Conservation (phyloP, 164 flowering plant species). For the Vitis amurensis region DNA sequence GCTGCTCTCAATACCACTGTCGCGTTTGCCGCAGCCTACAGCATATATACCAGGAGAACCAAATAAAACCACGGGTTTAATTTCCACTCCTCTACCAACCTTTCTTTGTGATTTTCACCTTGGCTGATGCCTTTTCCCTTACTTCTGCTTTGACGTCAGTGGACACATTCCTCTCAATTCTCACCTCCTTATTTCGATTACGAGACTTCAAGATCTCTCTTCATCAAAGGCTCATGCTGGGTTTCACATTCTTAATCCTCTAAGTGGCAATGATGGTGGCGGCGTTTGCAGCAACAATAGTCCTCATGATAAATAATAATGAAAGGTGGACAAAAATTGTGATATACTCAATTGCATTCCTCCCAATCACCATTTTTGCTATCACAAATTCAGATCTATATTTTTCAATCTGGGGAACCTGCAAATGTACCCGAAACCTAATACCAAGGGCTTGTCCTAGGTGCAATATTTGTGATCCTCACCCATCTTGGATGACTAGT, state of each 20-base stretch:
- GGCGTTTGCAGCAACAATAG: slow-evolving; percentile 13
- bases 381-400: slow-evolving; percentile 12
- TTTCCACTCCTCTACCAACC: neutral
- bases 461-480: neutral
- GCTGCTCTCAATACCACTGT: slow-evolving; percentile 25
- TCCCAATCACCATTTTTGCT: slow-evolving; percentile 1
- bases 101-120: slow-evolving; percentile 13
- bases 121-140: slow-evolving; percentile 17
- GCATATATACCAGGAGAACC: slow-evolving; percentile 24
- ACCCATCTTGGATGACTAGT: too few species aligned
- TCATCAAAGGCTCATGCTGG: slow-evolving; percentile 8
- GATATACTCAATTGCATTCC: neutral
- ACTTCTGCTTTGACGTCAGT: slow-evolving; percentile 12
- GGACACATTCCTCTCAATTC: slow-evolving; percentile 15
- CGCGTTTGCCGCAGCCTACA: slow-evolving; percentile 28
- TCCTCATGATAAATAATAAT: slow-evolving; percentile 4
- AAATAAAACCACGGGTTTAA: slow-evolving; percentile 5
- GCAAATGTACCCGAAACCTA: neutral
- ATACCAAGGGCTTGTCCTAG: neutral
- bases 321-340: neutral
- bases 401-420: neutral
- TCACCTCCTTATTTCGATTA: slow-evolving; percentile 5
- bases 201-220: slow-evolving; percentile 7
- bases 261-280: slow-evolving; percentile 2
- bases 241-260: slow-evolving; percentile 9